Base-by-base conservation (phyloP, 805 yeast species). In the Zygotorulaspora florentina region DNA sequence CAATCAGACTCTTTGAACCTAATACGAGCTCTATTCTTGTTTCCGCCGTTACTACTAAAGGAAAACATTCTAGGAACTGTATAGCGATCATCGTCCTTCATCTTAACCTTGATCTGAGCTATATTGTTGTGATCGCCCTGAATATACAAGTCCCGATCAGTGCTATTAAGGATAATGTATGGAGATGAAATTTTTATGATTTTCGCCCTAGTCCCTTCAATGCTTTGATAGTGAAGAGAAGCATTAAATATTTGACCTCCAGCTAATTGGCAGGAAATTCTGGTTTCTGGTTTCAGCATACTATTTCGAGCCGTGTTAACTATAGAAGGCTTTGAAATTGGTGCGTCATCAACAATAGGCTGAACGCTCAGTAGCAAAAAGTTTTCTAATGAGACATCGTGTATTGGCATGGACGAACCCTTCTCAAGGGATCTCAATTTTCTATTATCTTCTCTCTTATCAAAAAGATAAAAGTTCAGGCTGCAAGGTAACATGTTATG, bases 401-500 rank as follows among this genome's bases (percentile, higher is more conserved):
- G 96, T 13, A 91, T 77, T 13, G 83, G 81, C 16, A 83, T 72
- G n/a, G 77, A 74, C 8, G 73, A 78, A 3, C 96, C 96, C 54
- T 79, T 78, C 37, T 69, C 67, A 35, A 95, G 68, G 9, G 64
- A 59, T 20, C 83, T 82, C 43, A 73, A 74, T 83, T 89, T 81
- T 46, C 83, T 90, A 47, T 75, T 76, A 43, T 76, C 76, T 29
- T 81, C 71, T 16, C 80, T 81, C 57, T 87, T 86, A 61, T 89
- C 93, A 63, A 84, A 85, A 11, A 93, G 72, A 46, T 85, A 72
- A 66, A 85, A 88, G 15, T 77, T 72, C 36, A 91, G 65, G 55
- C 87, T 96, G 59, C 76, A 85, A 0, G 99, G 98, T 40, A 95
- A 64, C 42, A 88, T 69, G 58, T 93, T 93, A 54, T 86, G 89